Percentiles rank a stretch among this genome's conserved stretches.
Conservation (phyloP, 768 basidiomycete species). For the Chiua virens region DNA sequence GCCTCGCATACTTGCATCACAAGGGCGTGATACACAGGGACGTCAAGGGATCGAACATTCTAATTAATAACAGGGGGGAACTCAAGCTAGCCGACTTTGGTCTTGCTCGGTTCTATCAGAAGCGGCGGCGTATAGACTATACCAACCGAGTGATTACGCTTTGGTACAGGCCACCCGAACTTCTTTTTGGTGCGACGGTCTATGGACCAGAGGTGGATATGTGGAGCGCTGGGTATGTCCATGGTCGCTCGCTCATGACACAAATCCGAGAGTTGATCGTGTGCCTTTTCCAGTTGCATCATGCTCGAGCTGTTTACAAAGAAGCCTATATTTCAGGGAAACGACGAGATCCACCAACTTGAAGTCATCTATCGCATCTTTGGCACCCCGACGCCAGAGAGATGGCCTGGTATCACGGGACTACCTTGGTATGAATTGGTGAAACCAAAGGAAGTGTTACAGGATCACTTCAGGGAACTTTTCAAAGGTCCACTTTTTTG, state of each 20-base stretch:
- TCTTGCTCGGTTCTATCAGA: constrained; percentile 93
- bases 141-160: constrained; percentile 99
- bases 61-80: constrained; percentile 88
- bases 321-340: constrained; percentile 96
- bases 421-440: constrained; percentile 99
- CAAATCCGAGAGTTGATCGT: background rate
- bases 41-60: constrained; percentile 98
- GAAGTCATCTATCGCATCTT: constrained; percentile 89
- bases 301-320: constrained; percentile 97
- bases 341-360: constrained; percentile 96
- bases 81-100: constrained; percentile 98
- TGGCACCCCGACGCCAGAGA: constrained; percentile 81
- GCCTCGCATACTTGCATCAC: constrained; percentile 92
- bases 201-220: constrained; percentile 98
- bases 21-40: constrained; percentile 97
- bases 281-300: constrained; percentile 68
- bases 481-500: constrained; percentile 64
- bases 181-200: constrained; percentile 91
- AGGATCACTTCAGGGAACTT: constrained; percentile 80
- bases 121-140: constrained; percentile 86
- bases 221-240: constrained; percentile 93
- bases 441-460: constrained; percentile 75
- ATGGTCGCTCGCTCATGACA: background rate
- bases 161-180: constrained; percentile 97
- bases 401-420: constrained; percentile 80